Evolutionary conservation across 2,329 filamentous ascomycete genomes (phyloP).

Genomic region (Trichophyton rubrum): DNA sequence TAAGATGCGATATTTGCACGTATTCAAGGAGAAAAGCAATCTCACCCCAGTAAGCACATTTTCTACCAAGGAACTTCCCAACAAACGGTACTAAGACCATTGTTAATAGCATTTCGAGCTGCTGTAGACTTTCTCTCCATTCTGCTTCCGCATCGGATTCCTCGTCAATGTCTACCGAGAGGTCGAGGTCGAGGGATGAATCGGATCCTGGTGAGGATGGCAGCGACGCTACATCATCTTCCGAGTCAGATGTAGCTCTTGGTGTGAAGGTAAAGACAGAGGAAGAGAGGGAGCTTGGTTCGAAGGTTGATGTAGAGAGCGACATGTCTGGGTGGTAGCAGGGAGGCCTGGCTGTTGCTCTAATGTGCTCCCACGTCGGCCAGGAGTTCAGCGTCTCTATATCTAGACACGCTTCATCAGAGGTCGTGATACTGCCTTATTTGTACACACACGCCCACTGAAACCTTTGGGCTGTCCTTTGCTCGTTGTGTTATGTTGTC

Average conservation of each 20-base stretch:
- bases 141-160: constrained; percentile 82
- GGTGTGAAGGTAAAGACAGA: constrained; percentile 26
- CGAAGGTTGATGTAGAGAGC: constrained; percentile 21
- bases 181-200: constrained; percentile 38
- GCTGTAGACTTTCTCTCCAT: constrained; percentile 89
- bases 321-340: background rate
- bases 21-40: background rate
- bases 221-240: constrained; percentile 31
- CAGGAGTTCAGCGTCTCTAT: background rate
- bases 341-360: background rate
- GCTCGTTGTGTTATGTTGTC: too few species aligned
- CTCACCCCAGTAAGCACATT: constrained; percentile 90
- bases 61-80: constrained; percentile 88
- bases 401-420: background rate
- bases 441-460: background rate
- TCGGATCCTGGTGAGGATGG: constrained; percentile 31
- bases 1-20: too few species aligned
- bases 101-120: constrained; percentile 80
- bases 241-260: constrained; percentile 17
- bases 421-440: too few species aligned
- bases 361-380: background rate
- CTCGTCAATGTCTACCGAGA: constrained; percentile 45
- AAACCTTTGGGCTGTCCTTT: background rate
- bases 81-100: constrained; percentile 91
- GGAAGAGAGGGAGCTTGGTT: constrained; percentile 10